Evolutionary conservation across 495 filamentous ascomycete genomes (phyloP).

Genomic region (Zalerion maritima): DNA sequence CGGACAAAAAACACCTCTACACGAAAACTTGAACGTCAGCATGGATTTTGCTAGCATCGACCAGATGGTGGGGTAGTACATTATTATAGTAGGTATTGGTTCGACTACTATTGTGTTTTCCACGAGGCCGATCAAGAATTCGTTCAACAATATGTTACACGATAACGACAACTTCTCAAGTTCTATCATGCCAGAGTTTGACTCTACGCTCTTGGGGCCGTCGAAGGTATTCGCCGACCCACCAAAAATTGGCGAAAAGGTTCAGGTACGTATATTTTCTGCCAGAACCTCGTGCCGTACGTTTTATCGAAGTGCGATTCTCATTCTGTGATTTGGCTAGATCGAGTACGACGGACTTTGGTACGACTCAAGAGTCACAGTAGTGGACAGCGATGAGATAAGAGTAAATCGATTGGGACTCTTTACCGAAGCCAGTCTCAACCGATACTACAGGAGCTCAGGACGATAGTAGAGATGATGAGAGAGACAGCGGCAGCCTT

Average conservation of each 20-base stretch:
- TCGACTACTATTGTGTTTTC: too few species aligned
- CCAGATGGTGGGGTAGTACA: constrained; percentile 10
- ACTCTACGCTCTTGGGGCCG: too few species aligned
- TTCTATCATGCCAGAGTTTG: too few species aligned
- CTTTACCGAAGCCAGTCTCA: constrained; percentile 5
- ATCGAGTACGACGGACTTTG: constrained; percentile 9
- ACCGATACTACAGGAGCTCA: constrained; percentile 10
- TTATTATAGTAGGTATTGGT: too few species aligned
- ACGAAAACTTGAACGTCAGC: constrained; percentile 11
- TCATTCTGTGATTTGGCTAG: constrained; percentile 8
- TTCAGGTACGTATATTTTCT: too few species aligned
- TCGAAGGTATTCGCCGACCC: too few species aligned
- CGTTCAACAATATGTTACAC: too few species aligned
- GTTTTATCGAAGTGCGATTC: constrained; percentile 5
- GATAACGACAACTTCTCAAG: too few species aligned
- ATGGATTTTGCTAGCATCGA: constrained; percentile 11
- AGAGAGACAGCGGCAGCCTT: constrained; percentile 11
- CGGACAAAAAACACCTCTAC: constrained; percentile 8
- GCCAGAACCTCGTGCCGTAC: too few species aligned
- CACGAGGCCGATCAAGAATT: too few species aligned
- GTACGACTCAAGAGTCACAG: constrained; percentile 11
- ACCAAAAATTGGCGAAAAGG: too few species aligned
- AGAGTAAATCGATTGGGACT: constrained; percentile 12
- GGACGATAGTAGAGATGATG: constrained; percentile 11
- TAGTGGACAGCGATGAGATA: constrained; percentile 12